Conservation (phyloP, 345 rosid species). For the Eucalyptus microcorys region DNA sequence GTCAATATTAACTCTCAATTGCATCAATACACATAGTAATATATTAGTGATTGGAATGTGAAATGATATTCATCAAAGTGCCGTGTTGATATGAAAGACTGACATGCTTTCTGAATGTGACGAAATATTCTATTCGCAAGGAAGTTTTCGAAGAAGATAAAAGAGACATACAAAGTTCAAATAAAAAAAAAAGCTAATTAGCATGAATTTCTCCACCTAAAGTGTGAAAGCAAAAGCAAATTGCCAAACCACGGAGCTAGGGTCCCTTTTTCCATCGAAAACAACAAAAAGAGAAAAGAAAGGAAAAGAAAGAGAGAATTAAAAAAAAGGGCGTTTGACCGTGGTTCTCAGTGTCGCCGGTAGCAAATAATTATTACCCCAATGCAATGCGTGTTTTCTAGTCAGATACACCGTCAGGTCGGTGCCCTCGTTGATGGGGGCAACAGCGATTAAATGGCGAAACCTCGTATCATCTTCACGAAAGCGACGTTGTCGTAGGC, state of each 20-base stretch:
- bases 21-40: not conserved
- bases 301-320: no score
- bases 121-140: fast-evolving
- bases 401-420: no score
- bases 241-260: not conserved
- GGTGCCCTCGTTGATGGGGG: no score
- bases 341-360: no score
- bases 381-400: no score
- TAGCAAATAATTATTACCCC: no score
- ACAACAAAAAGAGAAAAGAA: not conserved
- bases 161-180: not conserved
- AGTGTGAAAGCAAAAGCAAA: not conserved
- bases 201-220: not conserved
- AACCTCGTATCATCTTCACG: no score
- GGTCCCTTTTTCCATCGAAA: not conserved
- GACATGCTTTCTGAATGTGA: not conserved
- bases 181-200: not conserved
- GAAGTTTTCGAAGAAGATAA: not conserved
- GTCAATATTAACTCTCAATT: not conserved
- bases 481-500: no score
- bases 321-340: not conserved
- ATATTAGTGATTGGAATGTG: not conserved
- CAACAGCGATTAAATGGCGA: no score
- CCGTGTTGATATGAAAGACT: not conserved
- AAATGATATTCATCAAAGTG: not conserved